A percentile compares a stretch with the other conserved stretches of the same genome.
phyloP scores from a whole-genome alignment of 768 basidiomycete genomes.

The Calvatia gigantea region DNA sequence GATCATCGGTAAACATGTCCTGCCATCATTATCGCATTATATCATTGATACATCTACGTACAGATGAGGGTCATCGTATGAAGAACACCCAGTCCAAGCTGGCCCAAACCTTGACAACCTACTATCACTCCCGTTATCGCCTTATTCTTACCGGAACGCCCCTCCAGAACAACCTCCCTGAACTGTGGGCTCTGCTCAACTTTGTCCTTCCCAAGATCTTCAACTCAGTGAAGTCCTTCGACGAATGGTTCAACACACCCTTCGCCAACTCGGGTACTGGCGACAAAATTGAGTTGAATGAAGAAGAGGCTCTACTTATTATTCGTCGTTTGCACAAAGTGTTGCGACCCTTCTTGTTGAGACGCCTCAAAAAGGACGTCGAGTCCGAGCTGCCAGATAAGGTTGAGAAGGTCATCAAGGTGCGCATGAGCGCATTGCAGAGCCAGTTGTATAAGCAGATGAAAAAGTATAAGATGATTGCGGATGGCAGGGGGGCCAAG shows the following conservation, averaged over 20 bases:
- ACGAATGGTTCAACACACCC: slow-evolving; percentile 99
- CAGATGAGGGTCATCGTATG: slow-evolving; percentile 97
- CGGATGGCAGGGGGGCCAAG: slow-evolving; percentile 70
- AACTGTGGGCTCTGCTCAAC: slow-evolving; percentile 93
- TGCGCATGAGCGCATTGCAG: slow-evolving; percentile 91
- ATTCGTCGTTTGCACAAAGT: slow-evolving; percentile 97
- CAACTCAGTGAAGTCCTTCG: slow-evolving; percentile 98
- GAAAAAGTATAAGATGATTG: slow-evolving; percentile 98
- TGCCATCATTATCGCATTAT: neutral
- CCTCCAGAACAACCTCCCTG: slow-evolving; percentile 94
- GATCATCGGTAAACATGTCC: slow-evolving; percentile 70
- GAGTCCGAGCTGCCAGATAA: slow-evolving; percentile 95
- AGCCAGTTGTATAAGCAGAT: slow-evolving; percentile 93
- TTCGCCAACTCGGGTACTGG: slow-evolving; percentile 98
- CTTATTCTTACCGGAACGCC: slow-evolving; percentile 96
- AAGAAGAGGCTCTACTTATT: slow-evolving; percentile 98
- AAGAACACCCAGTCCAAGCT: slow-evolving; percentile 93
- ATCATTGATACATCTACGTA: neutral
- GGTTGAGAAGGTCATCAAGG: slow-evolving; percentile 97
- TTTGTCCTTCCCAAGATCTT: slow-evolving; percentile 95
- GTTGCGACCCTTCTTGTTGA: slow-evolving; percentile 88
- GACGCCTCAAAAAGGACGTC: slow-evolving; percentile 94
- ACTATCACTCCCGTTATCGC: slow-evolving; percentile 90
- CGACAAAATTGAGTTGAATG: slow-evolving; percentile 98
- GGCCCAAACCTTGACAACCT: slow-evolving; percentile 83